Evolutionary conservation across 768 basidiomycete genomes (phyloP).

Genomic region (Amanita jacksonii): DNA sequence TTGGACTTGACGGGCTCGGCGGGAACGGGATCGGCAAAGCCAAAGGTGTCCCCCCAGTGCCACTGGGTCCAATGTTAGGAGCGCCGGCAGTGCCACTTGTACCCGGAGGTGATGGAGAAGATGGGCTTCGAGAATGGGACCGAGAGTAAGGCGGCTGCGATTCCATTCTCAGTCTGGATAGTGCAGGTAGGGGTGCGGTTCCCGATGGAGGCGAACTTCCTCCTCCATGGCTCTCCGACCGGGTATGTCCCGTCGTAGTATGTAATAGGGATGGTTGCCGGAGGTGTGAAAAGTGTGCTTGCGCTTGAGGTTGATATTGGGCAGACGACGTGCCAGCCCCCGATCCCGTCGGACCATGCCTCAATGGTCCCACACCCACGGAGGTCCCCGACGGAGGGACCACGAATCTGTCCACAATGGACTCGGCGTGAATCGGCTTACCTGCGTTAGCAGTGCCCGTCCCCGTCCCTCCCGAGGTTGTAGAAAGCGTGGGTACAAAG

Average conservation of each 20-base stretch:
- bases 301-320: neutral
- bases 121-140: too few relatives aligned
- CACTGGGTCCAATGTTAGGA: too few relatives aligned
- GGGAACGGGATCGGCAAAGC: too few relatives aligned
- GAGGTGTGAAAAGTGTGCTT: neutral
- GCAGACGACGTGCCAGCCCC: neutral
- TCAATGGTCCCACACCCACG: neutral
- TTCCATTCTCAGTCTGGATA: conserved; percentile 3
- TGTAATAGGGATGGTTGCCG: neutral
- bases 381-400: neutral
- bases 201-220: neutral
- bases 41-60: too few relatives aligned
- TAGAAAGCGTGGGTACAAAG: conserved; percentile 65
- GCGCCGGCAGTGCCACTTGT: too few relatives aligned
- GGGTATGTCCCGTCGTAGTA: neutral
- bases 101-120: conserved; percentile 25
- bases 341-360: neutral
- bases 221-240: neutral
- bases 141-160: too few relatives aligned
- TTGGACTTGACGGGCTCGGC: too few relatives aligned
- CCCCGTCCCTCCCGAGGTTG: conserved; percentile 12
- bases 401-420: conserved; percentile 4
- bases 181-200: neutral
- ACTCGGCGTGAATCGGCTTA: neutral
- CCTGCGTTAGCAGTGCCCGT: neutral